phyloP scores from a whole-genome alignment of 805 yeast species.

The Ogataea nakhonphanomensis region DNA sequence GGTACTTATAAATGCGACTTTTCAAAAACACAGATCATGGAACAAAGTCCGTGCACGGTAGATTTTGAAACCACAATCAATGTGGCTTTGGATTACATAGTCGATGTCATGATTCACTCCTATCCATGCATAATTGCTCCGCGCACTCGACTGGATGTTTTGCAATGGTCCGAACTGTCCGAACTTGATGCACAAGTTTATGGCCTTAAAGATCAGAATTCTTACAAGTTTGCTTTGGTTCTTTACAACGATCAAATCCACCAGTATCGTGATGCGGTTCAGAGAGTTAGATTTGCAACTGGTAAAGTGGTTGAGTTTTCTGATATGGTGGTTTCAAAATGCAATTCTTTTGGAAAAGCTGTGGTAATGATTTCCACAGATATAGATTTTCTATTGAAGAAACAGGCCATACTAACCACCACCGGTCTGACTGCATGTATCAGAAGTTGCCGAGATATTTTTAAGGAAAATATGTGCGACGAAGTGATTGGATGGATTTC shows the following conservation, averaged over 20 bases:
- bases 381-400: slow-evolving; percentile 44
- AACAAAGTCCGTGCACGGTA: slow-evolving; percentile 36
- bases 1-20: slow-evolving; percentile 48
- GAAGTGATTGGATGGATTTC: slow-evolving; percentile 66
- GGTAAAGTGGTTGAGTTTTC: slow-evolving; percentile 63
- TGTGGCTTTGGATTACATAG: slow-evolving; percentile 51
- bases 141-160: slow-evolving; percentile 20
- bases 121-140: slow-evolving; percentile 37
- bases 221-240: slow-evolving; percentile 51
- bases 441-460: slow-evolving; percentile 62
- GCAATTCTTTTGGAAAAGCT: slow-evolving; percentile 66
- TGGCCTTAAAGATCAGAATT: slow-evolving; percentile 39
- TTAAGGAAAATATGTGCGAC: slow-evolving; percentile 77
- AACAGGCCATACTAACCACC: slow-evolving; percentile 53
- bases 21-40: slow-evolving; percentile 13
- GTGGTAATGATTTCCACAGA: slow-evolving; percentile 58
- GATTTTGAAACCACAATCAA: slow-evolving; percentile 42
- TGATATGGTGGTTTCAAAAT: slow-evolving; percentile 62
- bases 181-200: slow-evolving; percentile 39
- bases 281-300: slow-evolving; percentile 60
- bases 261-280: slow-evolving; percentile 71
- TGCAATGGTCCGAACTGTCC: slow-evolving; percentile 26
- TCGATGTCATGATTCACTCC: slow-evolving; percentile 56
- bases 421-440: slow-evolving; percentile 69
- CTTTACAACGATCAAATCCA: slow-evolving; percentile 78